Base-by-base conservation (phyloP, 495 filamentous ascomycete species). In the Podospora sp. region DNA sequence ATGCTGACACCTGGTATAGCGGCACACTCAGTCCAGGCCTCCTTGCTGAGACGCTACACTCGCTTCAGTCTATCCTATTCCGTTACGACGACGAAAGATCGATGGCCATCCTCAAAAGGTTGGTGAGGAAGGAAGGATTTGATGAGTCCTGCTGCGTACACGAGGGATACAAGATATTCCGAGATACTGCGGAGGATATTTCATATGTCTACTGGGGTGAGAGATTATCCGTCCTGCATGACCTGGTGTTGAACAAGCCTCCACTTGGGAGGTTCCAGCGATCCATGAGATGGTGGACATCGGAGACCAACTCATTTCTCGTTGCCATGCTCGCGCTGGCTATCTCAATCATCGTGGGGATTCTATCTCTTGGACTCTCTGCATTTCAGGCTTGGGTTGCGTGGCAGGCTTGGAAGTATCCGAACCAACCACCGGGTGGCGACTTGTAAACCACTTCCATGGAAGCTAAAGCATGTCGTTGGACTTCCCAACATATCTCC, bases 321-420 rank as follows among this genome's bases (percentile, higher is more conserved):
- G 55, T 60, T 11, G 63, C 63, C 1, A 22, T 58, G n/a, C 24
- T 27, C n/a, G 63, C 63, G 14, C 25, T 60, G 11, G 26, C 59
- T 6, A 52, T 66, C 55, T 59, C 63, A 21, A 22, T 60, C 20
- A 56, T 60, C n/a, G 56, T 66, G 0, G 56, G 63, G 16, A 58
- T 66, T 5, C 22, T 66, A 18, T 51, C 53, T 26, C 25, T 66
- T n/a, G 56, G n/a, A 16, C 24, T 66, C 8, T 36, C 36, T 8
- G n/a, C 26, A 1, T 36, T 66, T 22, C 64, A 66, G 40, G 24
- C 55, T 12, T 60, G 55, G 40, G 20, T 66, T 50, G 53, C 64
- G 6, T 66, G 64, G 64, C 40, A 66, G 16, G 64, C 64, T 9
- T 66, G 64, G 56, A 60, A 60, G 22, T 22, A 66, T 5, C 64